A percentile compares a stretch with the other conserved stretches of the same genome.
phyloP scores from a whole-genome alignment of 371 early-diverging fungal genomes.

The Mucor sp. region DNA sequence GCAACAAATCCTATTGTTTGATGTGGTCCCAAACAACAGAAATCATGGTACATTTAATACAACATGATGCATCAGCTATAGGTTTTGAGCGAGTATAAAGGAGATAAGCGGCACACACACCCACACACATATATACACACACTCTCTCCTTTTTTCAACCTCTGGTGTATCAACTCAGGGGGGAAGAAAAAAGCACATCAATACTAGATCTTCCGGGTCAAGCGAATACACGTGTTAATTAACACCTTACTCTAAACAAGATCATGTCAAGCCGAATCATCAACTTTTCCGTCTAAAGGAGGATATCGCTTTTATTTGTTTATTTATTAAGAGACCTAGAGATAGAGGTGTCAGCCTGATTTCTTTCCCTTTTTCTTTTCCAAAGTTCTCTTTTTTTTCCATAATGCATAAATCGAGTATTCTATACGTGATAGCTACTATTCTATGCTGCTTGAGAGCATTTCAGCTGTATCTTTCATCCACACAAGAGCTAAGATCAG shows the following conservation, averaged over 20 bases:
- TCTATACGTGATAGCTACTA: constrained; percentile 9
- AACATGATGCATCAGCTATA: not conserved
- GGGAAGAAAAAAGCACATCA: not conserved
- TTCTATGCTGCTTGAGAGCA: constrained; percentile 29
- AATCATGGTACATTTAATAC: not conserved
- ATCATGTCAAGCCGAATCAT: constrained; percentile 9
- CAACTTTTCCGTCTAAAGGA: not conserved
- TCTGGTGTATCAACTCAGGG: not conserved
- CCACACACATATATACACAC: not conserved
- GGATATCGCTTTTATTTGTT: constrained; percentile 1
- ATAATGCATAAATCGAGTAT: constrained; percentile 11
- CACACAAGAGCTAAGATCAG: constrained; percentile 26
- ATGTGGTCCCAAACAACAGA: not conserved
- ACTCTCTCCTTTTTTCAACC: not conserved
- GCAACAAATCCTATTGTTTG: not conserved
- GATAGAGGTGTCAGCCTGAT: not conserved
- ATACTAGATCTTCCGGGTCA: not conserved
- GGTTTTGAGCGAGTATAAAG: not conserved
- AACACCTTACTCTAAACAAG: not conserved
- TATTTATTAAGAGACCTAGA: not conserved
- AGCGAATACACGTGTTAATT: not conserved
- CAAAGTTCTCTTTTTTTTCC: not conserved
- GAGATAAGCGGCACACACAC: not conserved
- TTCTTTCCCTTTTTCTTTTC: constrained; percentile 1
- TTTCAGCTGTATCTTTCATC: constrained; percentile 33